Base-by-base conservation (phyloP, 148 eudicot species). In the Arbutus unedo region DNA sequence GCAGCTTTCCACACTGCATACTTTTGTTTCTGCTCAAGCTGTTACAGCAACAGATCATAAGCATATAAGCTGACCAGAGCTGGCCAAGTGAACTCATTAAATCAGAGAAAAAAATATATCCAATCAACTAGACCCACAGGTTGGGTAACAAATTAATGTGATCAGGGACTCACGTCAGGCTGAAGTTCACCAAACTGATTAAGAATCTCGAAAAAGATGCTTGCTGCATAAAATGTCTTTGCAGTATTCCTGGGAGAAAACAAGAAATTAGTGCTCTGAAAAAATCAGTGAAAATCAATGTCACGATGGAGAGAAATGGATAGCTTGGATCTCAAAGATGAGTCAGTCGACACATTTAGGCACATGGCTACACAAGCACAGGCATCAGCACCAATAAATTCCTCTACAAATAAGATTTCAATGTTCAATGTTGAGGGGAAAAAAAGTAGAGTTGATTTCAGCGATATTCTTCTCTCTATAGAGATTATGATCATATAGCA, bases 1-100 rank as follows among this genome's bases (percentile, higher is more conserved):
- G 97, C 99, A 49, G 99, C 99, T 91, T 96, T 96, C 99, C 98
- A 96, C 21, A 81, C 93, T 70, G 99, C 99, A 91, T 96, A 96
- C 82, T 94, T 96, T 84, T 96, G 99, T 89, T 96, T 96, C 89
- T 96, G 99, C 85, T 94, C 93, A 81, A 96, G 92, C 99, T 96
- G 90, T 88, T 79, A 48, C 50, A 50, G 43, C 54, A 3, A 57
- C 10, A 11, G 47, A 64, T 25, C 50, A 60, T 53, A 56, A 81
- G 81, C 44, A 77, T 51, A 41, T 81, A 72, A 76, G 14, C 11
- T 16, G 11, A 51, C 0, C 47, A 11, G 45, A 38, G 51, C 62
- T 8, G 72, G 21, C 1, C n/a, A 9, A 78, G 44, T 43, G 6
- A 5, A 43, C 23, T 49, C 31, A 41, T 44, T 18, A 16, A 45